Conservation (phyloP, 352 stramenopile species). For the Phytophthora vignae region DNA sequence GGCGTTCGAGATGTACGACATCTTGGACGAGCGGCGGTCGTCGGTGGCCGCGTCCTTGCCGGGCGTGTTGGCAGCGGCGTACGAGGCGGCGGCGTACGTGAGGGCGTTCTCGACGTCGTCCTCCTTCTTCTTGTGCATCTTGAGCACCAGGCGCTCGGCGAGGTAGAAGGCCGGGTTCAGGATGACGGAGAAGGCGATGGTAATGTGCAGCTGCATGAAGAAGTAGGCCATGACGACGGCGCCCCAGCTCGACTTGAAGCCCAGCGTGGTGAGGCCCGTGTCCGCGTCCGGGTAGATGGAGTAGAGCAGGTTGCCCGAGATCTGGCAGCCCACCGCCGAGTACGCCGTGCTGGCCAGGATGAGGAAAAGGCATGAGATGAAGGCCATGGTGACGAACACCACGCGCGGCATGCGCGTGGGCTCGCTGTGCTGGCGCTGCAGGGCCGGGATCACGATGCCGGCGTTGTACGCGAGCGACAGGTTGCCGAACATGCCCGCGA, state of each 20-base stretch:
- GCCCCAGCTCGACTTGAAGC: constrained; percentile 43
- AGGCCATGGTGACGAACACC: constrained; percentile 41
- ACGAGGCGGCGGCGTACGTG: constrained; percentile 28
- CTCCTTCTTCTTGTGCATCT: constrained; percentile 49
- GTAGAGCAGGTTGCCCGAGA: constrained; percentile 63
- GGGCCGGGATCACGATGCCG: constrained; percentile 25
- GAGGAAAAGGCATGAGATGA: constrained; percentile 47
- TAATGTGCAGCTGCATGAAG: constrained; percentile 41
- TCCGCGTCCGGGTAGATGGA: constrained; percentile 46
- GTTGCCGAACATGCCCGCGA: constrained; percentile 44
- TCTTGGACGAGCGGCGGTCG: constrained; percentile 40
- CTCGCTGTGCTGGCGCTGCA: constrained; percentile 32
- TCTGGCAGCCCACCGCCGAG: constrained; percentile 60
- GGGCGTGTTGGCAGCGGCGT: constrained; percentile 24
- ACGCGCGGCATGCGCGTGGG: constrained; percentile 35
- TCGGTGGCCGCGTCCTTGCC: constrained; percentile 27
- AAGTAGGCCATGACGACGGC: constrained; percentile 40
- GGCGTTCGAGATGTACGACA: constrained; percentile 45
- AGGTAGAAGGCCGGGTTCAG: constrained; percentile 49
- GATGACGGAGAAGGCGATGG: constrained; percentile 50
- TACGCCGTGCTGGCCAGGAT: constrained; percentile 46
- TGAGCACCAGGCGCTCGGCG: constrained; percentile 40
- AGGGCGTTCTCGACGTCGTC: constrained; percentile 36
- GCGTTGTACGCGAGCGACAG: constrained; percentile 30
- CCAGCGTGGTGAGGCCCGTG: constrained; percentile 42